Percentiles rank a stretch among this genome's conserved stretches.
Evolutionary conservation across 2,329 filamentous ascomycete species (phyloP).

Genomic region (Camillea tinctor): DNA sequence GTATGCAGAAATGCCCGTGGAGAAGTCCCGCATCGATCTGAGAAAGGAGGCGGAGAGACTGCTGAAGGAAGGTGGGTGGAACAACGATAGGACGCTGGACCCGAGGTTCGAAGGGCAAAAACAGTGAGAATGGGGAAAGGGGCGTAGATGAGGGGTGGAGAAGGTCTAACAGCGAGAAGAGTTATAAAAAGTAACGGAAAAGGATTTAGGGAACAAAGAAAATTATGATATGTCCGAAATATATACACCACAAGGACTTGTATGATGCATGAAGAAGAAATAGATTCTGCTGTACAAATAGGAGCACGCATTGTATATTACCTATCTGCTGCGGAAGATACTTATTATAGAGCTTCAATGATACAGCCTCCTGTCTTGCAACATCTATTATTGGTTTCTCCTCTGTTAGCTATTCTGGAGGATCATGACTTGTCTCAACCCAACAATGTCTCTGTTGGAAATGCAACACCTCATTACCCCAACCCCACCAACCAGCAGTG

Average conservation of each 20-base stretch:
- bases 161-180: neutral
- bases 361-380: neutral
- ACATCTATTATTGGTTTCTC: slow-evolving; percentile 8
- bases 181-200: slow-evolving; percentile 7
- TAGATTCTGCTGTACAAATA: neutral
- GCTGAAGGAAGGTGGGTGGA: slow-evolving; percentile 62
- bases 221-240: neutral
- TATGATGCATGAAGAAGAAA: neutral
- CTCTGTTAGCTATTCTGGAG: neutral
- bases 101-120: slow-evolving; percentile 46
- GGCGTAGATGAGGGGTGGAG: neutral
- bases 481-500: slow-evolving; percentile 74
- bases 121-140: slow-evolving; percentile 17
- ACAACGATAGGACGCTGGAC: slow-evolving; percentile 44
- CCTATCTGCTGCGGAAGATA: neutral
- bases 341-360: neutral
- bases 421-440: slow-evolving; percentile 28
- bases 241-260: neutral
- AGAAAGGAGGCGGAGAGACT: slow-evolving; percentile 61
- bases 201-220: neutral
- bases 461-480: slow-evolving; percentile 71
- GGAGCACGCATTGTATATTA: neutral
- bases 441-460: slow-evolving; percentile 63
- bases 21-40: slow-evolving; percentile 40
- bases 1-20: slow-evolving; percentile 41